Evolutionary conservation across 371 early-diverging fungal genomes (phyloP).

Genomic region (Rhizopus sp.): DNA sequence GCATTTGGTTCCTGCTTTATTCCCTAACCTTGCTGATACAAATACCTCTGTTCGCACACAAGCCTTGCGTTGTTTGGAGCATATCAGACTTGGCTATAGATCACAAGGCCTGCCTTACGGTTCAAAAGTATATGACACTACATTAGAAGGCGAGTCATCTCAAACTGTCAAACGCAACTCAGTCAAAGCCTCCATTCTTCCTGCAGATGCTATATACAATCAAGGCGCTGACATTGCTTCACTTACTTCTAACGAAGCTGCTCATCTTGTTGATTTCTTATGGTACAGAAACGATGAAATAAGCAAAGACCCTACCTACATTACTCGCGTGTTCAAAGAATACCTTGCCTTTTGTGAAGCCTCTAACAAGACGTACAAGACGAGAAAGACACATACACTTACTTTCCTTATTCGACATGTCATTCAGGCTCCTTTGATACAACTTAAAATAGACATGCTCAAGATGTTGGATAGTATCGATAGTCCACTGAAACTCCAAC

Average conservation of each 20-base stretch:
- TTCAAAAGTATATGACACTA: conserved; percentile 47
- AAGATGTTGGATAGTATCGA: conserved; percentile 53
- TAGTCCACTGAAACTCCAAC: conserved; percentile 64
- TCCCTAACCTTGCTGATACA: conserved; percentile 63
- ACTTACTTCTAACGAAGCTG: conserved; percentile 51
- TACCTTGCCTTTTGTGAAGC: conserved; percentile 29
- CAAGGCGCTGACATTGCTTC: conserved; percentile 47
- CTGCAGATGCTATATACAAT: conserved; percentile 51
- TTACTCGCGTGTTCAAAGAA: conserved; percentile 28
- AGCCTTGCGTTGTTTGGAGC: conserved; percentile 57
- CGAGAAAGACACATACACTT: conserved; percentile 39
- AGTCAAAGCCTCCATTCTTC: conserved; percentile 37
- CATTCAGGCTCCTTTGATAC: conserved; percentile 45
- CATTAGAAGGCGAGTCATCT: conserved; percentile 17
- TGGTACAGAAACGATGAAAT: conserved; percentile 42
- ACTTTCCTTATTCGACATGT: conserved; percentile 75
- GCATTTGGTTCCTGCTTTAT: conserved; percentile 74
- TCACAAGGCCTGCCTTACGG: conserved; percentile 28
- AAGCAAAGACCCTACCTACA: conserved; percentile 31
- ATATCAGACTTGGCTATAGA: conserved; percentile 48
- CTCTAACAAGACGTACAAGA: conserved; percentile 33
- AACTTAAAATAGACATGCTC: conserved; percentile 58
- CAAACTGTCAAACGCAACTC: conserved; percentile 35
- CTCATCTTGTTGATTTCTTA: conserved; percentile 56
- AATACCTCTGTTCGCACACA: conserved; percentile 58